These are phyloP conservation scores for Priceomyces medius DNA, from an alignment of 805 yeast species.

Conservation along the genomic window DNA sequence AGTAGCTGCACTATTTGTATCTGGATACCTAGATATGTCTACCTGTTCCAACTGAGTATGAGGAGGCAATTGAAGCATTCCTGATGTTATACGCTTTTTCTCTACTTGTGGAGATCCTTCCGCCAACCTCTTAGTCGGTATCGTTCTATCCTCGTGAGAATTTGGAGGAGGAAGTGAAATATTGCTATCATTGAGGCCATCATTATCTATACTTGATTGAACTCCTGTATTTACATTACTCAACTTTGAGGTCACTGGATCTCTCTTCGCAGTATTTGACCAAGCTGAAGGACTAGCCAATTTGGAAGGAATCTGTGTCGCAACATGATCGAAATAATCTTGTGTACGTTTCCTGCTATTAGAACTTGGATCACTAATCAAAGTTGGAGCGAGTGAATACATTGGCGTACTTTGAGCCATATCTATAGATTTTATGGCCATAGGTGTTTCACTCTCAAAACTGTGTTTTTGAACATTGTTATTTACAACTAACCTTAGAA, in stretches of 20 bases:
- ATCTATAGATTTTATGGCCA: constrained; percentile 1
- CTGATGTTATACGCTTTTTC: constrained; percentile 36
- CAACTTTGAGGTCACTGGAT: background rate
- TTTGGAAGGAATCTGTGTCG: constrained; percentile 23
- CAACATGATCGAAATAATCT: constrained; percentile 23
- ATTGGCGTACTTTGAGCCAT: constrained; percentile 22
- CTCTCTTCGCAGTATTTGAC: constrained; percentile 5
- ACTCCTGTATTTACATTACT: background rate
- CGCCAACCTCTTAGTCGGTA: constrained; percentile 29
- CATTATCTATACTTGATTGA: background rate
- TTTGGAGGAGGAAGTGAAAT: constrained; percentile 40
- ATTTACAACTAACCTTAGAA: constrained; percentile 34
- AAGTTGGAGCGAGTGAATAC: constrained; percentile 24
- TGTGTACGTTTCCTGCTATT: constrained; percentile 19
- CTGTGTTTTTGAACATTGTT: constrained; percentile 17
- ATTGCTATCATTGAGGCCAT: constrained; percentile 16
- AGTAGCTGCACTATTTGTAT: background rate
- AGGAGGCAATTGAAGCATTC: constrained; percentile 39
- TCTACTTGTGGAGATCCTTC: constrained; percentile 9
- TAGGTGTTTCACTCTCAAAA: constrained; percentile 4
- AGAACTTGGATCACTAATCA: constrained; percentile 9
- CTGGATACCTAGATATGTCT: constrained; percentile 7
- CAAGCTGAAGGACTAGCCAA: constrained; percentile 8
- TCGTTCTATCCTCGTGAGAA: constrained; percentile 13
- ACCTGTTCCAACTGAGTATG: constrained; percentile 26